Evolutionary conservation across 129 eudicot species (phyloP), one percentile per base, ranked within the genome.

Genomic region (Pulicaria dysenterica): DNA sequence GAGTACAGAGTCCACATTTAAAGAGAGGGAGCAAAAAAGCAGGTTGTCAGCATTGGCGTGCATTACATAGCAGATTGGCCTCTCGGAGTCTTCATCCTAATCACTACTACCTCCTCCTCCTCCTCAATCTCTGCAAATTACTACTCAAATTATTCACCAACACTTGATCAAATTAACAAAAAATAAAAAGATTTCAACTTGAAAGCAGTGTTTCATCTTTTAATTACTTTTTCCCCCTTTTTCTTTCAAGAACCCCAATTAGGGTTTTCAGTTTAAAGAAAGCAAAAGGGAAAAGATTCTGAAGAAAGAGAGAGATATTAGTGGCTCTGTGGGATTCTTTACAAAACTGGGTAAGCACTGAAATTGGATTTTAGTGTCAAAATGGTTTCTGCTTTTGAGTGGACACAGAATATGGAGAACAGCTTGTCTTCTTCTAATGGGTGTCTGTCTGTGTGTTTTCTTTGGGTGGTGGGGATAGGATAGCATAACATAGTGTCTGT

Each of bases 41-140:
- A 78, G 44, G 1, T 63, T 85, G 95, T 89, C 95, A 85, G 91
- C 82, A 78, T 74, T 83, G 90, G 95, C 95, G 87, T 89, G 95
- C 91, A 70, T 78, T 74, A 19, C 88, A 61, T 80, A 77, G 83
- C 88, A 83, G 83, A 70, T 83, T 80, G 85, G 82, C 72, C 70
- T 73, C 80, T 45, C n/a, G 63, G 63, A 70, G 81, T 80, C 85
- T 78, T 76, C 54, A 80, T 77, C 77, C 72, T 71, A 81, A 82
- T 81, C 84, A 78, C 83, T 77, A 75, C 91, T 39, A 40, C 61
- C 61, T 42, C 78, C 50, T 46, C 12, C 59, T 47, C 41, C 34
- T 9, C 45, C 45, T 73, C 77, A 60, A 31, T 71, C 72, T 63
- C 73, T 62, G 48, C 68, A 51, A 51, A 69, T 46, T 53, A 43